These are phyloP conservation scores for Hericium erinaceus DNA, from an alignment of 768 basidiomycete genomes.

Conservation along the genomic window DNA sequence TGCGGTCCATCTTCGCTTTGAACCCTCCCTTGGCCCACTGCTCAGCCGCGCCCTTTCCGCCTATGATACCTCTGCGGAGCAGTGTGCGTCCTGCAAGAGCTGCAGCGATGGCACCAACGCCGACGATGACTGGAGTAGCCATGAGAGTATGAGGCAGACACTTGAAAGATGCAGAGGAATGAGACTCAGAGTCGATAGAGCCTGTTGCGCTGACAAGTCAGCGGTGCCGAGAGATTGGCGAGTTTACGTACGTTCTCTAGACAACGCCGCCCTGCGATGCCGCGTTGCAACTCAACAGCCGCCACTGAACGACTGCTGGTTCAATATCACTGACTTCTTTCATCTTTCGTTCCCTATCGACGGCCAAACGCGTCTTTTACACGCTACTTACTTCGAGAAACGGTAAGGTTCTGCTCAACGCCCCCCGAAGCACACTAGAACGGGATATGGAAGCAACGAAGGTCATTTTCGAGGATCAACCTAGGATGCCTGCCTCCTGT, in stretches of 20 bases:
- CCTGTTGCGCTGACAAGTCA: not conserved
- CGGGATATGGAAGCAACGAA: too few relatives aligned
- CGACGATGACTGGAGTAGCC: constrained; percentile 73
- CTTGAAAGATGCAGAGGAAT: not conserved
- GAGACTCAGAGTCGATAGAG: not conserved
- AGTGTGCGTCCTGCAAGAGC: constrained; percentile 68
- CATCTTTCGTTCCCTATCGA: constrained; percentile 2
- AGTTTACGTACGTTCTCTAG: not conserved
- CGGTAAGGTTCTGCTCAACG: too few relatives aligned
- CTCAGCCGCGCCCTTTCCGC: constrained; percentile 56
- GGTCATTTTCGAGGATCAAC: too few relatives aligned
- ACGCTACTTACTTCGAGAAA: too few relatives aligned
- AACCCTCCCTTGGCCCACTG: constrained; percentile 94
- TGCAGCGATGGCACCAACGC: constrained; percentile 68
- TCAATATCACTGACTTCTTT: not conserved
- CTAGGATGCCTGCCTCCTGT: too few relatives aligned
- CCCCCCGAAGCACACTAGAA: too few relatives aligned
- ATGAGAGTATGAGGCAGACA: constrained; percentile 27
- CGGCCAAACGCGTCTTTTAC: too few relatives aligned
- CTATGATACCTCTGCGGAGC: constrained; percentile 50
- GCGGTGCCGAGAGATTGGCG: not conserved
- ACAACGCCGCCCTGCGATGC: not conserved
- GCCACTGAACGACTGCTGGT: not conserved
- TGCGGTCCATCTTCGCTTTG: constrained; percentile 91
- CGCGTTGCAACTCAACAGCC: not conserved